Evolutionary conservation across 2,329 filamentous ascomycete species (phyloP).

Genomic region (Fusarium scirpi): DNA sequence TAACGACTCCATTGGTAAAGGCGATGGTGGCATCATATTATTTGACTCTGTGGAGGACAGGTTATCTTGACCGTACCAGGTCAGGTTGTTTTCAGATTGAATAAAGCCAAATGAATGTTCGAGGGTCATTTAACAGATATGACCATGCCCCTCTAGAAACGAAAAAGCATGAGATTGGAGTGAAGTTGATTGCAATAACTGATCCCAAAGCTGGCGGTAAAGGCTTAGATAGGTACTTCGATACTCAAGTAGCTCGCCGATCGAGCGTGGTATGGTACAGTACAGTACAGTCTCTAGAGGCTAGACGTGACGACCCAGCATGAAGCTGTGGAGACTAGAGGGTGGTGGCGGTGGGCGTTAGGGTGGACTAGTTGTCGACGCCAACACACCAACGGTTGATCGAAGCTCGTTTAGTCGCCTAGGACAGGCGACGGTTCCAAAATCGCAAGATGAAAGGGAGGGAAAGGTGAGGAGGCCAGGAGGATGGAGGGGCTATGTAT

Average conservation of each 20-base stretch:
- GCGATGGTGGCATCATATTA: slow-evolving; percentile 47
- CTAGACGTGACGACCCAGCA: slow-evolving; percentile 40
- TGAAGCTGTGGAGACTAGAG: slow-evolving; percentile 45
- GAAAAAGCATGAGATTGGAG: slow-evolving; percentile 4
- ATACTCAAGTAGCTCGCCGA: slow-evolving; percentile 28
- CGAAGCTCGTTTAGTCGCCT: slow-evolving; percentile 46
- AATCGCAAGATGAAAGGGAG: slow-evolving; percentile 43
- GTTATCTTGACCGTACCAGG: slow-evolving; percentile 61
- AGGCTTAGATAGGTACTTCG: slow-evolving; percentile 30
- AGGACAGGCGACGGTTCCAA: slow-evolving; percentile 42
- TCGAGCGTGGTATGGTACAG: slow-evolving; percentile 27
- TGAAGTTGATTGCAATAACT: slow-evolving; percentile 19
- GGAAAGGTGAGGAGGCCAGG: slow-evolving; percentile 45
- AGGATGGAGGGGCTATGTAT: slow-evolving; percentile 48
- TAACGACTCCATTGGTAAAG: slow-evolving; percentile 50
- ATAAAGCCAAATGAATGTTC: slow-evolving; percentile 58
- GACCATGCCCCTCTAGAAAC: slow-evolving; percentile 16
- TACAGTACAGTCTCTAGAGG: slow-evolving; percentile 27
- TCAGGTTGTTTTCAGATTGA: slow-evolving; percentile 57
- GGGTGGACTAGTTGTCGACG: slow-evolving; percentile 46
- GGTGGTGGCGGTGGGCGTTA: slow-evolving; percentile 46
- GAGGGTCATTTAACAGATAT: slow-evolving; percentile 58
- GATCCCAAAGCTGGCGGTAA: slow-evolving; percentile 25
- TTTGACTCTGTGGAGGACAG: slow-evolving; percentile 57
- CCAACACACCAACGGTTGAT: slow-evolving; percentile 49